These are phyloP conservation scores for Trichoderma gamsii DNA, from an alignment of 495 filamentous ascomycete genomes.

Conservation along the genomic window DNA sequence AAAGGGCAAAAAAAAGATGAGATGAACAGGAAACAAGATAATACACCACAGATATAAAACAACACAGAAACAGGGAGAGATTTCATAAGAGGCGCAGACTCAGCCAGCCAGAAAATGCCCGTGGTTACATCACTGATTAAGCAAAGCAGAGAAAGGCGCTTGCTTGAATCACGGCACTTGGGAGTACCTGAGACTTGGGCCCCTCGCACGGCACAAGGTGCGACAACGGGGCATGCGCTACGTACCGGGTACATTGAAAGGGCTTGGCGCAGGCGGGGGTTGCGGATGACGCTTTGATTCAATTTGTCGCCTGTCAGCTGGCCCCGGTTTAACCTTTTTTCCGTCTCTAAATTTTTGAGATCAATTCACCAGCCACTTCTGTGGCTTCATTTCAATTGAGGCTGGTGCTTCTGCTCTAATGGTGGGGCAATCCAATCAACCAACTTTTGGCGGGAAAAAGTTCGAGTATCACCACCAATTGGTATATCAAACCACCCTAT, in stretches of 20 bases:
- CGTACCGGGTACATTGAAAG: background rate
- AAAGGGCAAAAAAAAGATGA: background rate
- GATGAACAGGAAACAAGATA: background rate
- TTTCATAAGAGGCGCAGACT: too few species aligned
- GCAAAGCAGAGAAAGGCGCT: background rate
- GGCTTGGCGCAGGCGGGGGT: background rate
- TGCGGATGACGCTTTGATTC: background rate
- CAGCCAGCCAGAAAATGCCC: too few species aligned
- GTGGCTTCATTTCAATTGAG: background rate
- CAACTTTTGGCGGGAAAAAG: constrained; percentile 11
- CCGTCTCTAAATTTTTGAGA: background rate
- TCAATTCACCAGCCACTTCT: background rate
- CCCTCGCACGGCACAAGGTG: background rate
- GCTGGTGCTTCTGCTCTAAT: background rate
- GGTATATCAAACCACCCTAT: background rate
- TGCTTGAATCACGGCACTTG: background rate
- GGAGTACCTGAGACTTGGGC: background rate
- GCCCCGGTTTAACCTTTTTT: background rate
- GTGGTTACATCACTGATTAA: background rate
- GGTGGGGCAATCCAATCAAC: constrained; percentile 1
- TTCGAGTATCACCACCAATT: constrained; percentile 4
- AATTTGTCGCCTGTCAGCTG: background rate
- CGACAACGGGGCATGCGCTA: background rate
- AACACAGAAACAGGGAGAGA: too few species aligned
- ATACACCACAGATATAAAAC: background rate